phyloP scores from a whole-genome alignment of 257 asterid species.

The Petrea volubilis region DNA sequence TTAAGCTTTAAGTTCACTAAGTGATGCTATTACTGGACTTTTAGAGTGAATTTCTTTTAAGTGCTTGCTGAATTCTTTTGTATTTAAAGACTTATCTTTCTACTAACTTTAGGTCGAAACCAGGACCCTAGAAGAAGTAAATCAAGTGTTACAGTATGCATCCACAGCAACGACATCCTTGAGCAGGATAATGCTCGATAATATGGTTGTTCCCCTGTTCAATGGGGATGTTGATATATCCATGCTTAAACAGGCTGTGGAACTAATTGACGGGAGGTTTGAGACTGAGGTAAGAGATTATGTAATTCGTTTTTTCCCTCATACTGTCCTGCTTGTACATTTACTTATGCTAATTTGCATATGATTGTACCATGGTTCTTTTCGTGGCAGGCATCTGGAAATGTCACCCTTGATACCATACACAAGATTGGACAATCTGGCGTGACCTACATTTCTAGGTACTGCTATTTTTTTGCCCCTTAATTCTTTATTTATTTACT shows the following conservation, averaged over 20 bases:
- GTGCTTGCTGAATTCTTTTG: neutral
- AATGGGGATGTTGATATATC: constrained; percentile 79
- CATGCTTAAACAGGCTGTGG: constrained; percentile 89
- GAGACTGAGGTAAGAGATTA: constrained; percentile 86
- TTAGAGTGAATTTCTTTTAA: neutral
- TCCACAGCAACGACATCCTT: constrained; percentile 64
- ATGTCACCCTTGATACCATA: constrained; percentile 89
- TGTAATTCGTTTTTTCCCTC: neutral
- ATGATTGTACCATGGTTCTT: constrained; percentile 13
- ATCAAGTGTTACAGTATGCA: constrained; percentile 73
- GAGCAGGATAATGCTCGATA: constrained; percentile 92
- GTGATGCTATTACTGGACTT: neutral
- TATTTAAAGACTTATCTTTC: neutral
- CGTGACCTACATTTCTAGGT: constrained; percentile 95
- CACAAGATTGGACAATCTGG: constrained; percentile 92
- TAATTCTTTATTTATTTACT: neutral
- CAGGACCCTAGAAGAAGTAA: constrained; percentile 88
- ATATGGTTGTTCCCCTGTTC: constrained; percentile 90
- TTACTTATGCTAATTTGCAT: neutral
- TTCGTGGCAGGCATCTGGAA: constrained; percentile 87
- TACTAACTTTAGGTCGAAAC: constrained; percentile 81
- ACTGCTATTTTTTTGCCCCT: neutral
- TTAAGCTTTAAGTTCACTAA: neutral
- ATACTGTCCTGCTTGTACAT: neutral
- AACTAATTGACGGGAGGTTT: constrained; percentile 67